Evolutionary conservation across 805 yeast genomes (phyloP).

Genomic region (Starmera caribaea): DNA sequence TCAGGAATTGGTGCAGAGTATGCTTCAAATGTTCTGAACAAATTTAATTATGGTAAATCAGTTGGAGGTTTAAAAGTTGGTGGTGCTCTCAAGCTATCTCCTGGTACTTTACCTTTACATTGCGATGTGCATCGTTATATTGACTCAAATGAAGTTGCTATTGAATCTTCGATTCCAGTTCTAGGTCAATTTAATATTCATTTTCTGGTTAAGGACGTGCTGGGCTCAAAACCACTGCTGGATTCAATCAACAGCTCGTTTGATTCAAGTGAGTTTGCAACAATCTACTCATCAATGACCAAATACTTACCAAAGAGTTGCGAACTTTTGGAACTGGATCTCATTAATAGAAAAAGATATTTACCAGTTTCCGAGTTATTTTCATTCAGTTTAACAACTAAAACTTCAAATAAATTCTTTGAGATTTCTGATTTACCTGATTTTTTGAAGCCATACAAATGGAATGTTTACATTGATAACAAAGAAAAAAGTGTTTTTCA

Average conservation of each 20-base stretch:
- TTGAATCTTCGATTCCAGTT: slow-evolving; percentile 7
- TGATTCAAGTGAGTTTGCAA: not conserved
- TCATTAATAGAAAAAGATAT: slow-evolving; percentile 4
- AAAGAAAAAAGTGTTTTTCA: no score
- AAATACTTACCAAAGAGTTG: not conserved
- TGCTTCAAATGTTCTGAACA: not conserved
- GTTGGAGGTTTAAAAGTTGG: no score
- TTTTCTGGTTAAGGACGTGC: not conserved
- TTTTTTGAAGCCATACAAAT: slow-evolving; percentile 5
- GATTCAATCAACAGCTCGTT: not conserved
- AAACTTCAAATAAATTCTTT: not conserved
- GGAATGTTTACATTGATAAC: slow-evolving; percentile 4
- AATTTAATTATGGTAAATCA: not conserved
- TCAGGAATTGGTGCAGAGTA: slow-evolving; percentile 17
- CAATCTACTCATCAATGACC: not conserved
- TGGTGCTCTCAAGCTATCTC: not conserved
- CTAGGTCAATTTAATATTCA: slow-evolving; percentile 8
- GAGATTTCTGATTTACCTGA: slow-evolving; percentile 4
- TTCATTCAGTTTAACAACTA: slow-evolving; percentile 1
- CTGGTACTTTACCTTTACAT: slow-evolving; percentile 9
- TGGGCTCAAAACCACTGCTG: not conserved
- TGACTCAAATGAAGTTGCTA: slow-evolving; percentile 8
- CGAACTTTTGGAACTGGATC: slow-evolving; percentile 1
- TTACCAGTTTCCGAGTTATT: slow-evolving; percentile 5
- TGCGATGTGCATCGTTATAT: slow-evolving; percentile 5